Evolutionary conservation across 106 monocot species (phyloP).

Genomic region (Allium cepa): DNA sequence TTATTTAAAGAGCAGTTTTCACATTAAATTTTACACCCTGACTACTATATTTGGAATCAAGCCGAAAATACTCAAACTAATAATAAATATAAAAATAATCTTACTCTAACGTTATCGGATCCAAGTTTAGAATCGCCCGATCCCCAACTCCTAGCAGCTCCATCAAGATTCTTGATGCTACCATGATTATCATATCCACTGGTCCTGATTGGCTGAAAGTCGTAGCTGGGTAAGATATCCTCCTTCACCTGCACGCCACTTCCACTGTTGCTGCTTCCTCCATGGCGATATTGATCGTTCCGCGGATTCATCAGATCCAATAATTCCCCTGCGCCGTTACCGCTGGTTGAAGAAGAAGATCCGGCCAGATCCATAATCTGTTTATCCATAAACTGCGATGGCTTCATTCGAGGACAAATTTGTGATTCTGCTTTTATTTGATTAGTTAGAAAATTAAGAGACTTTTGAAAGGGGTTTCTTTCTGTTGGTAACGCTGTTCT

Average conservation of each 20-base stretch:
- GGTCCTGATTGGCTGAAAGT: conserved; percentile 74
- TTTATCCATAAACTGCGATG: conserved; percentile 70
- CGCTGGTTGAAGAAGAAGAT: conserved; percentile 12
- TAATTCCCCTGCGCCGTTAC: conserved; percentile 19
- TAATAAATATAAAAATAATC: not conserved
- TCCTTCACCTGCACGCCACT: conserved; percentile 28
- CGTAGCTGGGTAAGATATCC: conserved; percentile 70
- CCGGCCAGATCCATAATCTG: conserved; percentile 53
- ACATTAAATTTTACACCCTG: no score
- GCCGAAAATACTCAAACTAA: not conserved
- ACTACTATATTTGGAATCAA: not conserved
- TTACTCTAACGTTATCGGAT: conserved; percentile 32
- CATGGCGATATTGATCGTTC: conserved; percentile 15
- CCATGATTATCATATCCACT: conserved; percentile 11
- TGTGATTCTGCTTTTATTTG: no score
- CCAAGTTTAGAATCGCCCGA: conserved; percentile 30
- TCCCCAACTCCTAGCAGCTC: conserved; percentile 18
- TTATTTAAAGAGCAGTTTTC: no score
- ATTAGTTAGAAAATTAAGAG: conserved; percentile 41
- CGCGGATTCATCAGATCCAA: conserved; percentile 42
- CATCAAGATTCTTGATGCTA: conserved; percentile 13
- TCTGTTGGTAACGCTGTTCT: not conserved
- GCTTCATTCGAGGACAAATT: conserved; percentile 29
- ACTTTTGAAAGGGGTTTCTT: conserved; percentile 2
- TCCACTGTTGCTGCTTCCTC: not conserved